phyloP scores from a whole-genome alignment of 306 rosid species.

The Glycine soja region DNA sequence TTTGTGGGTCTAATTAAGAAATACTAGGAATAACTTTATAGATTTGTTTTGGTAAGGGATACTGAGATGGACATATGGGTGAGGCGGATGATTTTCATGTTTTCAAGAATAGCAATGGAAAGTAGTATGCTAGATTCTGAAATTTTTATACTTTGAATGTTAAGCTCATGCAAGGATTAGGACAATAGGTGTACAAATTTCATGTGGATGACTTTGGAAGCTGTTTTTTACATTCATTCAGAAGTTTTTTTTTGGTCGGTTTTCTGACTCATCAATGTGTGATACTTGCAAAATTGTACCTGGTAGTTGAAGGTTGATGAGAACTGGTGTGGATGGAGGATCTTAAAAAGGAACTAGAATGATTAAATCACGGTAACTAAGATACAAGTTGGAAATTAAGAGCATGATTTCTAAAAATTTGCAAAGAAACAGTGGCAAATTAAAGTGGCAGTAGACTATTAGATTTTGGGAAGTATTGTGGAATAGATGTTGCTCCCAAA shows the following conservation, averaged over 20 bases:
- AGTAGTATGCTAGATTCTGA: conserved; percentile 6
- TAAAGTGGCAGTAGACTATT: conserved; percentile 1
- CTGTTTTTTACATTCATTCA: neutral
- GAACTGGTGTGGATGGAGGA: too few relatives aligned
- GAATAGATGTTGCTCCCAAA: neutral
- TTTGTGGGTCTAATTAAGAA: neutral
- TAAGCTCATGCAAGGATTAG: conserved; percentile 13
- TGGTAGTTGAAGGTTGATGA: neutral
- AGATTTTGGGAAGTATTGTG: conserved; percentile 11
- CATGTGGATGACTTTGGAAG: neutral
- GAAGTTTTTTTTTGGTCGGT: conserved; percentile 17
- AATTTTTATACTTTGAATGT: conserved; percentile 1
- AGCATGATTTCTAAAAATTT: too few relatives aligned
- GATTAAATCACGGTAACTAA: too few relatives aligned
- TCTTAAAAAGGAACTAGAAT: too few relatives aligned
- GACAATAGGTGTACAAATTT: neutral
- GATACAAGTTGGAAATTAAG: too few relatives aligned
- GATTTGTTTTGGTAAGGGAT: neutral
- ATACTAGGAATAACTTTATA: neutral
- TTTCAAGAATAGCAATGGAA: neutral
- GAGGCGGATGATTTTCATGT: neutral
- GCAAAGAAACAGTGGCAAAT: too few relatives aligned
- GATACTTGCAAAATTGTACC: neutral
- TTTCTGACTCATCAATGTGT: conserved; percentile 2
- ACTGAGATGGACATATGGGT: neutral